Evolutionary conservation across 345 rosid genomes (phyloP), one percentile per base, ranked within the genome.

Genomic region (Salix udensis): DNA sequence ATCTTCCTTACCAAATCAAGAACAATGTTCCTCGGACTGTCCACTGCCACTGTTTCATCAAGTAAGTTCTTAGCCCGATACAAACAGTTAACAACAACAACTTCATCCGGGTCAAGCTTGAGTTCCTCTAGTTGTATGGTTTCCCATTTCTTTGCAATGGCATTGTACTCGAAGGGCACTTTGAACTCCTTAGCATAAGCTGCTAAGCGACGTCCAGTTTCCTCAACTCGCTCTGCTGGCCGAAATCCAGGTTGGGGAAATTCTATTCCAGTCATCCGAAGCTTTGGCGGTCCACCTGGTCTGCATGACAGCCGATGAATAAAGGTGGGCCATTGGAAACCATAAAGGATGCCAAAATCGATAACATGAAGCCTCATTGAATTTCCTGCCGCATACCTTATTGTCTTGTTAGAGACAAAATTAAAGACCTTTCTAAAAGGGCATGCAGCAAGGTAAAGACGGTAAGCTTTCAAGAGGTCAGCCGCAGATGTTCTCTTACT

Each of bases 321-420:
- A 36, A 79, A 55, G 6, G 77, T 74, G 18, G 82, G 82, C 82
- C 82, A 79, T 23, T 79, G 82, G 66, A 79, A 79, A 62, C 82
- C 82, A 52, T 74, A 79, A 18, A 58, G 36, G 58, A 79, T 70
- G 30, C 82, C 82, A 23, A 79, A 79, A 74, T 79, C 82, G 50
- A 79, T 79, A 50, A 79, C 52, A 52, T 79, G 82, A 64, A 79
- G 70, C 19, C 5, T 79, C 31, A 11, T 53, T 48, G 82, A 75
- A 40, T 79, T 74, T 26, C n/a, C 67, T 34, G 78, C 30, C 0
- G 42, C 5, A 18, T 36, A 65, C 44, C 12, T 67, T 55, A 79
- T 74, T 37, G 77, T 79, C 26, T 12, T 46, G 75, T 79, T 79
- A 16, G 74, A 30, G 6, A 74, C 62, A 31, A 79, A 74, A 70